Evolutionary conservation across 495 filamentous ascomycete genomes (phyloP), one percentile per base, ranked within the genome.

Genomic region (Neurospora sp.): DNA sequence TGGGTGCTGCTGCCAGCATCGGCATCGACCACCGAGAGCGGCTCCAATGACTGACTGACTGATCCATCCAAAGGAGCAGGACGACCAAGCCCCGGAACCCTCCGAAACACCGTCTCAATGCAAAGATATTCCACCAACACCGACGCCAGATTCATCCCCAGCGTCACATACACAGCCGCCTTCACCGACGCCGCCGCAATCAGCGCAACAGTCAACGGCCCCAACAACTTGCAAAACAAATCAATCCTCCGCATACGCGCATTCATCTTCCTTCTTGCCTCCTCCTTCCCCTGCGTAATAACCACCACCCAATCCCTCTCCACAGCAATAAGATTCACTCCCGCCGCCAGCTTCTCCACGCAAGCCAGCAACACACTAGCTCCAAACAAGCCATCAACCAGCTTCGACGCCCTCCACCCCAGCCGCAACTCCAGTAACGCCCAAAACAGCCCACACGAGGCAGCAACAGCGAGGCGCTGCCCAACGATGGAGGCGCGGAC

Each of bases 201-300:
- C 10, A 85, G 66, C 5, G 89, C 86, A 31, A 92, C 87, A 27
- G 85, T 79, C 0, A 92, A 78, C 0, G 91, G 91, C 0, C 87
- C 90, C 9, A 90, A 59, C 8, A 93, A 85, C 77, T 93, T 93
- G 83, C 91, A 93, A 48, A 89, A 80, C 14, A 93, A 83, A 76
- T 93, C 91, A 71, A 93, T 92, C 1, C 90, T 85, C 39, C 91
- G 84, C 88, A 93, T 92, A 2, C 82, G 83, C 0, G 90, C 84
- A 76, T 92, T 93, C 18, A 91, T 69, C n/a, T 69, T 72, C 48
- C 71, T 54, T 1, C 75, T 62, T 1, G 59, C 76, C 1, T 59
- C 70, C 14, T 76, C 74, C 14, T 79, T 71, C 3, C 73, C 76
- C 62, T 78, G 76, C 3, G 80, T 76, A 9, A 84, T 79, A 0